These are phyloP conservation scores for Eucalyptus brandiana DNA, from an alignment of 345 rosid genomes.

Conservation along the genomic window DNA sequence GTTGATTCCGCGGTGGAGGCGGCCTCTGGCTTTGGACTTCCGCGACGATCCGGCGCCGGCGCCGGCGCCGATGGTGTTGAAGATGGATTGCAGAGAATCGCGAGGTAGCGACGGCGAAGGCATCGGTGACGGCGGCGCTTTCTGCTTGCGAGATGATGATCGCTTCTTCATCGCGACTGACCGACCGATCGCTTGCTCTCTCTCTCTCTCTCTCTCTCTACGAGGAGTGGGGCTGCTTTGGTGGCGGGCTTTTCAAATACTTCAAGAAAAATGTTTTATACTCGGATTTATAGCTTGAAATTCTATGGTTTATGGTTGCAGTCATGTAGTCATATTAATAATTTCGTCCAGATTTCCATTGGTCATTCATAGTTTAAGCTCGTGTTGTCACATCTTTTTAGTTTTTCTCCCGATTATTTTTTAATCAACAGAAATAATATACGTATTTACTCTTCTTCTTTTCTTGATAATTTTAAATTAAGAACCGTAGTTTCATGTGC, in stretches of 20 bases:
- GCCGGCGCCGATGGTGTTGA: not conserved
- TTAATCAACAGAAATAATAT: not conserved
- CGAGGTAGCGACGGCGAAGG: not conserved
- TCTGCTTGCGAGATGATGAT: not conserved
- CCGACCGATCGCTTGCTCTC: not conserved
- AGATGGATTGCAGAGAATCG: not conserved
- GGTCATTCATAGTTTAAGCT: not conserved
- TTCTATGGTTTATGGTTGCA: not conserved
- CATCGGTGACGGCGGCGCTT: not conserved
- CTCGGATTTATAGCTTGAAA: not conserved
- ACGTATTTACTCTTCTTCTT: not conserved
- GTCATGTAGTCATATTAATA: not conserved
- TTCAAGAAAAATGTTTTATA: not conserved
- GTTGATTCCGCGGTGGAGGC: not conserved
- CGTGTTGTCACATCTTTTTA: not conserved
- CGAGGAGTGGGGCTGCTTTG: not conserved
- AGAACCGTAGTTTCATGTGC: not conserved
- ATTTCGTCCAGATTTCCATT: not conserved
- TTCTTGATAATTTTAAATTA: not conserved
- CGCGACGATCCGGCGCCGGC: not conserved
- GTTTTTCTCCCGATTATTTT: not conserved
- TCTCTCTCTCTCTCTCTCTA: not conserved
- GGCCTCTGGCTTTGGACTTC: not conserved
- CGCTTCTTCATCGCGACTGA: not conserved
- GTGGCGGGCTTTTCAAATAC: conserved; percentile 5